Conservation (phyloP, 2,329 filamentous ascomycete species). For the Diaporthe citrichinensis region DNA sequence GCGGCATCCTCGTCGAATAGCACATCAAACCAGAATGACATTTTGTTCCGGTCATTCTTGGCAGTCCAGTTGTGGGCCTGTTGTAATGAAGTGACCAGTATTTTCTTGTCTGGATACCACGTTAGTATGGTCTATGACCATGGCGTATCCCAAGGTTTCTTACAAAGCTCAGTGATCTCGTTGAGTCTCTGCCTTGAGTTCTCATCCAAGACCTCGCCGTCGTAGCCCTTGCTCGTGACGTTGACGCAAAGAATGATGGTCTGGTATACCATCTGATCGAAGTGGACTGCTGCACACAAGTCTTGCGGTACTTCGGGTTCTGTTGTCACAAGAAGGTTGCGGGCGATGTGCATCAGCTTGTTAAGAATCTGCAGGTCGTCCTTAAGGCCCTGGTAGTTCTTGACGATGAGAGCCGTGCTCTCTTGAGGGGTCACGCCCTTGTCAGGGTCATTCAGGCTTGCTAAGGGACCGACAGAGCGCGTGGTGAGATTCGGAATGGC, state of each 20-base stretch:
- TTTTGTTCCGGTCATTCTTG: conserved; percentile 78
- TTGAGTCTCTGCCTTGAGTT: conserved; percentile 68
- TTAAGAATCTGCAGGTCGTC: conserved; percentile 75
- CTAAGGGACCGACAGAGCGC: conserved; percentile 70
- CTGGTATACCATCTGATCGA: conserved; percentile 77
- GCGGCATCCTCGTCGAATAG: conserved; percentile 71
- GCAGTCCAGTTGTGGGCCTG: conserved; percentile 79
- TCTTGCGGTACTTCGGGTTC: conserved; percentile 77
- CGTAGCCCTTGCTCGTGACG: conserved; percentile 77
- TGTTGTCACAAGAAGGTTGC: conserved; percentile 75
- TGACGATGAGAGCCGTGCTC: conserved; percentile 73
- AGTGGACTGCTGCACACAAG: conserved; percentile 74
- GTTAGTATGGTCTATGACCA: conserved; percentile 42
- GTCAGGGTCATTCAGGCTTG: conserved; percentile 66
- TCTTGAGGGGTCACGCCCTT: conserved; percentile 73
- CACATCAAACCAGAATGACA: conserved; percentile 77
- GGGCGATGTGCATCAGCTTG: conserved; percentile 76
- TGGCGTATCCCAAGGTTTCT: conserved; percentile 45
- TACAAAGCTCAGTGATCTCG: conserved; percentile 76
- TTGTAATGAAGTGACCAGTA: conserved; percentile 75
- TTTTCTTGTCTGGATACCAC: conserved; percentile 69
- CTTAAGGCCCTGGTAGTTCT: conserved; percentile 72
- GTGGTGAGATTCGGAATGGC: conserved; percentile 73
- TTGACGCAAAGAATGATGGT: conserved; percentile 76
- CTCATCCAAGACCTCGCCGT: conserved; percentile 74